phyloP scores from a whole-genome alignment of 495 filamentous ascomycete genomes.

The Lasiosphaeris hirsuta region DNA sequence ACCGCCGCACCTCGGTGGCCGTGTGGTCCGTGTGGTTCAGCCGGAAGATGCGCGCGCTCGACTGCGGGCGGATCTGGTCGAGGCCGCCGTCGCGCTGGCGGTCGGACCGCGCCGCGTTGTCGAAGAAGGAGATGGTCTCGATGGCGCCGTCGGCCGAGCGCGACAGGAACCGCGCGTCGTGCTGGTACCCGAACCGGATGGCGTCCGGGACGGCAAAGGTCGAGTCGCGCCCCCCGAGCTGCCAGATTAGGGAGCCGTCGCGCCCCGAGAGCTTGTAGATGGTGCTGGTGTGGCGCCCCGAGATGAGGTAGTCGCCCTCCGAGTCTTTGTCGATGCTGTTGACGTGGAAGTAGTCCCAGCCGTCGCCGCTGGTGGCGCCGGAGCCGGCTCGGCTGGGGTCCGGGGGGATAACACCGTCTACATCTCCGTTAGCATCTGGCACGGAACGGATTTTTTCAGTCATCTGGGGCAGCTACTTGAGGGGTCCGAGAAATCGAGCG shows the following conservation, averaged over 20 bases:
- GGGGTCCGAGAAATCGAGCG: constrained; percentile 50
- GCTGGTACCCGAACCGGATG: constrained; percentile 56
- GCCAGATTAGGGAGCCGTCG: constrained; percentile 54
- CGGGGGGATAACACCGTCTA: constrained; percentile 47
- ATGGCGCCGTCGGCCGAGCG: constrained; percentile 42
- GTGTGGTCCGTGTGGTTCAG: constrained; percentile 50
- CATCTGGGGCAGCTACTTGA: constrained; percentile 22
- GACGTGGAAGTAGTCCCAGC: constrained; percentile 62
- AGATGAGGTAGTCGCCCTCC: constrained; percentile 56
- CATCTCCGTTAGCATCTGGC: background rate
- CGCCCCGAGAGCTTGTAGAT: constrained; percentile 56
- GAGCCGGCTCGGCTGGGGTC: constrained; percentile 39
- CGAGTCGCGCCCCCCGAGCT: constrained; percentile 47
- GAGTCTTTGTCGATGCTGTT: constrained; percentile 56
- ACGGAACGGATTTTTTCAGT: background rate
- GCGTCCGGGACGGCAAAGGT: constrained; percentile 43
- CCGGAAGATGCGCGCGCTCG: constrained; percentile 51
- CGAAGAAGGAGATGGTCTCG: constrained; percentile 52
- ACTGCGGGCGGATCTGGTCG: constrained; percentile 23
- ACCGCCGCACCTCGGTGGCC: constrained; percentile 30
- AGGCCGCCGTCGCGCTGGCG: constrained; percentile 18
- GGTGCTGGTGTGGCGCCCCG: constrained; percentile 50
- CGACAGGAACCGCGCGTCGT: constrained; percentile 53
- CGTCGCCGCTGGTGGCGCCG: constrained; percentile 21
- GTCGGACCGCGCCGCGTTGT: constrained; percentile 51